Conservation (phyloP, 345 rosid genomes). For the Citrus trifoliata region DNA sequence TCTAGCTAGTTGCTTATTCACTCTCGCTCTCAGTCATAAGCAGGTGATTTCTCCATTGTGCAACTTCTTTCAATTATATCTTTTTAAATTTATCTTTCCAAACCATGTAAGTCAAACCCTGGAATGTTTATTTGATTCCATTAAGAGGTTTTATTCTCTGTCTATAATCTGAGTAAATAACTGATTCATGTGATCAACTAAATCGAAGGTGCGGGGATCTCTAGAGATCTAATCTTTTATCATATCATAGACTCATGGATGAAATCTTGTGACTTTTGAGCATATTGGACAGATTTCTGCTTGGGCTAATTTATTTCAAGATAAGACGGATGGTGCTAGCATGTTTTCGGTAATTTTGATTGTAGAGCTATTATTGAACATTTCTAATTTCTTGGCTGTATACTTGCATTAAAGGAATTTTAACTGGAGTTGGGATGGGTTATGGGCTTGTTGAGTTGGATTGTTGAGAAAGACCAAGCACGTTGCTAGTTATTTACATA, state of each 20-base stretch:
- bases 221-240: not conserved
- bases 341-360: not conserved
- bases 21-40: slow-evolving; percentile 91
- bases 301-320: not conserved
- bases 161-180: not conserved
- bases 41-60: slow-evolving; percentile 48
- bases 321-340: not conserved
- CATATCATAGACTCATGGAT: not conserved
- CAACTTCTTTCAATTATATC: not conserved
- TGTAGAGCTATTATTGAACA: not conserved
- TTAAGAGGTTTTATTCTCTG: not conserved
- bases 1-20: slow-evolving; percentile 58
- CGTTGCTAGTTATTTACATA: not conserved
- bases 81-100: not conserved
- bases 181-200: not conserved
- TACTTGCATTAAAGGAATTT: not conserved
- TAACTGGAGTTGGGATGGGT: not conserved
- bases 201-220: not conserved
- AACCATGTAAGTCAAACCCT: not conserved
- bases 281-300: not conserved
- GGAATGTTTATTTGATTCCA: not conserved
- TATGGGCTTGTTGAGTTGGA: not conserved
- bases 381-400: not conserved
- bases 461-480: not conserved
- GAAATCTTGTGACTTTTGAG: not conserved